Evolutionary conservation across 75 land plant species (phyloP), one percentile per base, ranked within the genome.

Genomic region (Chamaecyparis obtusa): DNA sequence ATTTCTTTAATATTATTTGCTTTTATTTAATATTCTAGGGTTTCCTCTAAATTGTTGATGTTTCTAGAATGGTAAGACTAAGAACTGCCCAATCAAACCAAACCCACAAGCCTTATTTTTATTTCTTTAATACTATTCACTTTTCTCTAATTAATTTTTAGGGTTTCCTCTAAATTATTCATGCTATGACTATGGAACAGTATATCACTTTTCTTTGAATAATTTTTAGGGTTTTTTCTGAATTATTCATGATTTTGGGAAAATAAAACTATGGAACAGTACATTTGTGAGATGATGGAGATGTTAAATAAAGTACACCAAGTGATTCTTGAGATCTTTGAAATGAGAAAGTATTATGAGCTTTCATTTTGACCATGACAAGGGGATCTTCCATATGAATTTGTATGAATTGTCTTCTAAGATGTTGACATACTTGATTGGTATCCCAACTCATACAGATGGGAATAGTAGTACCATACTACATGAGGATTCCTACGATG

Each of bases 401-500:
- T 75, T 87, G 72, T 86, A 88, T 16, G 88, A 83, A 32, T 3
- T 87, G 86, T 24, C 33, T 49, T 11, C 86, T 86, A 9, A 85
- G 75, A 1, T 39, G 60, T 35, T 5, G 71, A 56, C 75, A 43
- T 56, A 67, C 32, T 5, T 24, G 8, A 24, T 32, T 1, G 16
- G 33, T 35, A 19, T 51, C 0, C 21, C 39, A 0, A 0, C 21
- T 24, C 85, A 84, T 84, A 84, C 57, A 6, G 93, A 92, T 69
- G 86, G 79, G 76, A 86, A 86, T 60, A 87, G 87, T 60, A 54
- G 88, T 3, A 89, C 87, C 19, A 69, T 92, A 24, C 60, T 92
- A 36, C 44, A 82, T 64, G 90, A 92, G 48, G 86, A 90, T 77
- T 82, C 89, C 48, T 74, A 86, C 17, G 82, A 88, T 60, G 93